These are phyloP conservation scores for Quercus cerris DNA, from an alignment of 306 rosid genomes.

Conservation along the genomic window DNA sequence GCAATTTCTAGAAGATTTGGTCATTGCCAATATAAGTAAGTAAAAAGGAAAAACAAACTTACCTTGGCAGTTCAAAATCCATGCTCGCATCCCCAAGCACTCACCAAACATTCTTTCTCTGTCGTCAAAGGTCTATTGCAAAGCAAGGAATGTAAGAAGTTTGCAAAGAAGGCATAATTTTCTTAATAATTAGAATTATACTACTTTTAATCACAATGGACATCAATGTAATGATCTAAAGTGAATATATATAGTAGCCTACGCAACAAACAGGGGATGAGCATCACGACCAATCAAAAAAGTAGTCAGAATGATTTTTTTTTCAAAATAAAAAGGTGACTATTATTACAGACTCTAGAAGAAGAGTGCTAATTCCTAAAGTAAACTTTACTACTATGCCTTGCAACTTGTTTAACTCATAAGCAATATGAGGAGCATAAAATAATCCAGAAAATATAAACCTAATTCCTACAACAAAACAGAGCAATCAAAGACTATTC, in stretches of 20 bases:
- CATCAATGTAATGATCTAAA: neutral
- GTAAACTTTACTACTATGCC: neutral
- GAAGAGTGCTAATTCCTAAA: neutral
- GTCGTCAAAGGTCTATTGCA: conserved; percentile 65
- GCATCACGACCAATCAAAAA: neutral
- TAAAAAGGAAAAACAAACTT: conserved; percentile 46
- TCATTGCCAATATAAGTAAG: neutral
- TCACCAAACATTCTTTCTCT: conserved; percentile 70
- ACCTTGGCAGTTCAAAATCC: conserved; percentile 79
- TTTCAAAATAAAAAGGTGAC: no score
- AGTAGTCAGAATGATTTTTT: neutral
- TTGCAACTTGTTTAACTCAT: no score
- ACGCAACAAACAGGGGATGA: neutral
- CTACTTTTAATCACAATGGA: neutral
- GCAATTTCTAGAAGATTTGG: conserved; percentile 7
- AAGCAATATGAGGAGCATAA: no score
- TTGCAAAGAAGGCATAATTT: no score
- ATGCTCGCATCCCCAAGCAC: conserved; percentile 77
- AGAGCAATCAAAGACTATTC: no score
- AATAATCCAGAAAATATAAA: neutral
- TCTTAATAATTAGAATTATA: no score
- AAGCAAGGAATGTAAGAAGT: no score
- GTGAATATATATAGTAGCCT: neutral
- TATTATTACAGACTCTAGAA: neutral
- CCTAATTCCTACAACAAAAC: no score